Conservation (phyloP, 129 eudicot species). For the Kitagawia praeruptora region DNA sequence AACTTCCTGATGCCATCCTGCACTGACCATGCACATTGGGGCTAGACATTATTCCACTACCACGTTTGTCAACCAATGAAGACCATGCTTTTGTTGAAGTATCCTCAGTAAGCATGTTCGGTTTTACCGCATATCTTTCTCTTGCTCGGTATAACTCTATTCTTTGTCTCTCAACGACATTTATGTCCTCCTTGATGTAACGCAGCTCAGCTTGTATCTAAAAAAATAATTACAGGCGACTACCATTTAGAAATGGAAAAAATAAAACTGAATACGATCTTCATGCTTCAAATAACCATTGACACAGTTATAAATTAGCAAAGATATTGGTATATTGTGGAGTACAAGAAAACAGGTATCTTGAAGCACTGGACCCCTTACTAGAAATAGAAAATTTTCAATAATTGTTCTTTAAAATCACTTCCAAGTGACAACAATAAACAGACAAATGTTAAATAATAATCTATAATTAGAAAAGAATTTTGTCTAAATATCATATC, state of each 20-base stretch:
- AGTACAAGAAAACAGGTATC: background rate
- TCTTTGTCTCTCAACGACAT: constrained; percentile 58
- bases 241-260: background rate
- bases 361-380: background rate
- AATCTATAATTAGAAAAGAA: background rate
- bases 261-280: background rate
- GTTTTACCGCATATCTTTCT: constrained; percentile 44
- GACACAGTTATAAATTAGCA: background rate
- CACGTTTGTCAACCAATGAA: constrained; percentile 47
- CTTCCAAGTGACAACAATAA: background rate
- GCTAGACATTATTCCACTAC: constrained; percentile 24
- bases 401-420: background rate
- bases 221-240: constrained; percentile 3
- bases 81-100: constrained; percentile 37
- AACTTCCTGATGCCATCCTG: constrained; percentile 28
- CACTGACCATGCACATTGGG: constrained; percentile 25
- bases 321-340: background rate
- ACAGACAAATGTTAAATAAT: background rate
- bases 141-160: constrained; percentile 48
- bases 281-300: background rate
- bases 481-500: background rate
- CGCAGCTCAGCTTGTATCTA: constrained; percentile 78
- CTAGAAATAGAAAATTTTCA: background rate
- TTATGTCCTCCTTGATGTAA: constrained; percentile 78
- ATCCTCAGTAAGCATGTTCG: constrained; percentile 48